A percentile compares a stretch with the other conserved stretches of the same genome.
These are phyloP conservation scores for Cryoendolithus antarcticus DNA, from an alignment of 2,329 filamentous ascomycete genomes.

Conservation along the genomic window DNA sequence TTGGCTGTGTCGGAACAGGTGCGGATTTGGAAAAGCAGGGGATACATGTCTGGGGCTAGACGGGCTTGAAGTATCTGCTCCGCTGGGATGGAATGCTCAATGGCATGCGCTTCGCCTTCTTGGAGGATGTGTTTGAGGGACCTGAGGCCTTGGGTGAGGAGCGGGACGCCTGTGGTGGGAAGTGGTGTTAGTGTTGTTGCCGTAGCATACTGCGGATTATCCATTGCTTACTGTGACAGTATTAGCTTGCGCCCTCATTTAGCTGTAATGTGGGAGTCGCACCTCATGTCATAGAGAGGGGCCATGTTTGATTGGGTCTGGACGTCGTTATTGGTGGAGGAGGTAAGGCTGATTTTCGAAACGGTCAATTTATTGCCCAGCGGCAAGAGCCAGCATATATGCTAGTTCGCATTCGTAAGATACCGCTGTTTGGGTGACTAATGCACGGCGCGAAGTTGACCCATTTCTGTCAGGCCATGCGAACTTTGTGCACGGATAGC, in stretches of 20 bases:
- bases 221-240: neutral
- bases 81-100: constrained; percentile 25
- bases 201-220: neutral
- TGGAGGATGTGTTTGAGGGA: constrained; percentile 32
- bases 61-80: constrained; percentile 28
- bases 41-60: constrained; percentile 39
- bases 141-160: constrained; percentile 32
- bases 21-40: constrained; percentile 39
- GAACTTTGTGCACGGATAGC: no score
- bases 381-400: no score
- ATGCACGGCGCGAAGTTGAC: no score
- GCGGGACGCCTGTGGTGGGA: constrained; percentile 20
- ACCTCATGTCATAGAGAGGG: constrained; percentile 4
- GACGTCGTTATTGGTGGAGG: no score
- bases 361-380: no score
- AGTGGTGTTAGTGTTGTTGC: neutral
- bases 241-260: neutral
- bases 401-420: no score
- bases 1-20: constrained; percentile 31
- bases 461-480: no score
- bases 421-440: no score
- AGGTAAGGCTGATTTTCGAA: no score
- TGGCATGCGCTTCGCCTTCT: constrained; percentile 31
- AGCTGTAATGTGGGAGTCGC: neutral
- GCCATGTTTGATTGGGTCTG: neutral